A percentile compares a stretch with the other conserved stretches of the same genome.
Evolutionary conservation across 2,329 filamentous ascomycete genomes (phyloP).

Genomic region (Fusarium sp.): DNA sequence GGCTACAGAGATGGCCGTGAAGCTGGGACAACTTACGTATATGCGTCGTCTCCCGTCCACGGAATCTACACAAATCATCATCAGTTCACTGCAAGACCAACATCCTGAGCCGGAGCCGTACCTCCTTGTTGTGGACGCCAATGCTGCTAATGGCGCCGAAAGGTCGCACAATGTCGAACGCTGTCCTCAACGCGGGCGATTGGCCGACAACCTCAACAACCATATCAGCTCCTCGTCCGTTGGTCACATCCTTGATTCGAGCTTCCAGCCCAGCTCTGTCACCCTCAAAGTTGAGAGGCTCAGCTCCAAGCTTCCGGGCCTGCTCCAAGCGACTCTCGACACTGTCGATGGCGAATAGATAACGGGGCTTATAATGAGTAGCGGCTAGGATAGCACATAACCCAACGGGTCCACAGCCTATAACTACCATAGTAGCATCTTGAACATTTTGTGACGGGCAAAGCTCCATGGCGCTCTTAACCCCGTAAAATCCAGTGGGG

Average conservation of each 20-base stretch:
- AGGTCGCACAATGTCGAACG: conserved; percentile 77
- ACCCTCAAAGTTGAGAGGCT: conserved; percentile 82
- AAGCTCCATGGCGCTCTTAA: conserved; percentile 79
- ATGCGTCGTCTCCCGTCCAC: conserved; percentile 74
- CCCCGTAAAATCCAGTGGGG: conserved; percentile 87
- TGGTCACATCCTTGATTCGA: conserved; percentile 79
- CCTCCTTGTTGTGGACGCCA: conserved; percentile 80
- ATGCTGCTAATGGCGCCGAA: conserved; percentile 82
- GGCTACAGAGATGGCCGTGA: background rate
- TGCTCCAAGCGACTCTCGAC: conserved; percentile 80
- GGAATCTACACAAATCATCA: conserved; percentile 65
- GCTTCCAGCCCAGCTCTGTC: conserved; percentile 74
- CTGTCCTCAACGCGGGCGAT: conserved; percentile 75
- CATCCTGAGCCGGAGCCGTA: conserved; percentile 49
- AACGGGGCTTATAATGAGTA: conserved; percentile 79
- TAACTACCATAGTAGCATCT: conserved; percentile 77
- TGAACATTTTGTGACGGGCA: conserved; percentile 55
- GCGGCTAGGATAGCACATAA: conserved; percentile 86
- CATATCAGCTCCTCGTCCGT: conserved; percentile 86
- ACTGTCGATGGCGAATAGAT: conserved; percentile 83
- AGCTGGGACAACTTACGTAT: conserved; percentile 57
- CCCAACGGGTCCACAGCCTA: conserved; percentile 89
- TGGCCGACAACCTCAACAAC: conserved; percentile 84
- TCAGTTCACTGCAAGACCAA: conserved; percentile 1
- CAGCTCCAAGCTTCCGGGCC: conserved; percentile 80